Evolutionary conservation across 176 grass and related monocot species (phyloP).

Genomic region (Aegilops speltoides): DNA sequence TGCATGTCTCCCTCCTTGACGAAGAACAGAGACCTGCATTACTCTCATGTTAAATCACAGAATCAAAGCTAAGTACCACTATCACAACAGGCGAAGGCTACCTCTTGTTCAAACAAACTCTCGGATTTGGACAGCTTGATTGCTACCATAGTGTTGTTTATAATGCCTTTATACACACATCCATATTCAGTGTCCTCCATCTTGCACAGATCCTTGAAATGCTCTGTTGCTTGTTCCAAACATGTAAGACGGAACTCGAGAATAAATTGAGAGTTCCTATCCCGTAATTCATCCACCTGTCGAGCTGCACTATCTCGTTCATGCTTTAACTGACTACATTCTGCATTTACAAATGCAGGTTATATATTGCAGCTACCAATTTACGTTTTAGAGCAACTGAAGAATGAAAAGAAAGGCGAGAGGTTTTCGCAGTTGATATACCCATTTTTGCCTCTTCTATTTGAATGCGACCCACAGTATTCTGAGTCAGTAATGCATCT

Average conservation of each 20-base stretch:
- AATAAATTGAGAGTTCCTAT: not conserved
- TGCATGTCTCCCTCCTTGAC: constrained; percentile 16
- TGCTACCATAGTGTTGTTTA: constrained; percentile 31
- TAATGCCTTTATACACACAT: constrained; percentile 35
- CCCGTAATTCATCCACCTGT: constrained; percentile 23
- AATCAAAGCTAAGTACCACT: not conserved
- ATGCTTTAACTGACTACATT: constrained; percentile 21
- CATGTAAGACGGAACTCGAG: constrained; percentile 18
- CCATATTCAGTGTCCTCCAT: constrained; percentile 41
- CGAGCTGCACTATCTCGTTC: constrained; percentile 33
- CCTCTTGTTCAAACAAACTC: constrained; percentile 43
- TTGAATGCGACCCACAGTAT: not conserved
- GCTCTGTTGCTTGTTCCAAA: constrained; percentile 40
- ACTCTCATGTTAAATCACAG: not conserved
- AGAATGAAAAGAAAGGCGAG: not conserved
- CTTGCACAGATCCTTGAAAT: constrained; percentile 26
- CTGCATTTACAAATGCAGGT: not conserved
- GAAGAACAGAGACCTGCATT: constrained; percentile 34
- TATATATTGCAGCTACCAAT: not conserved
- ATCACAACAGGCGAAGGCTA: not conserved
- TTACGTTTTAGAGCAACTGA: not conserved
- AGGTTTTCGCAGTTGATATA: not conserved
- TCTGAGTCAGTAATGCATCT: too few relatives aligned
- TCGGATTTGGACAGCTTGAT: constrained; percentile 40
- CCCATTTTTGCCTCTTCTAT: not conserved